Base-by-base conservation (phyloP, 805 yeast genomes). In the Barnettozyma wickerhamii region DNA sequence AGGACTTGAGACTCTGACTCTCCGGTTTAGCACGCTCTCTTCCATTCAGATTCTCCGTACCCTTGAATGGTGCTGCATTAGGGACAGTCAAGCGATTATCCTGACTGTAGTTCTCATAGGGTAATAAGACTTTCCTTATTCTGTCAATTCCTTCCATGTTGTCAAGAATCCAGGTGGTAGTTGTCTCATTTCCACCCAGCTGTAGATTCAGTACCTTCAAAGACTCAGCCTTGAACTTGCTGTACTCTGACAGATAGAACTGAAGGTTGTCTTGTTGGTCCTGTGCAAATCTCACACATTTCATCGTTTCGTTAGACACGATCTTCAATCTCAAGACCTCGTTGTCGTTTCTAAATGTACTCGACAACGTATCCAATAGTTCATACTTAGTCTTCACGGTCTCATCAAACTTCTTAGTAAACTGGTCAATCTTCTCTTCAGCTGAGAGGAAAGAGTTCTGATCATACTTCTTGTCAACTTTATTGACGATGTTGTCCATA, bases 71-170 rank as follows among this genome's bases (percentile, higher is more conserved):
- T n/a, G n/a, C n/a, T n/a, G n/a, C n/a, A n/a, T n/a, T n/a, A n/a
- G n/a, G n/a, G n/a, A n/a, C n/a, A n/a, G n/a, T n/a, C n/a, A n/a
- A n/a, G n/a, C n/a, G n/a, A n/a, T n/a, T n/a, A n/a, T n/a, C n/a
- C n/a, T n/a, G n/a, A n/a, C n/a, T n/a, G 6, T 69, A 46, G 30
- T 74, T 74, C 42, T 73, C 75, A 42, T 75, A 79, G 15, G 77
- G 74, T 5, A 81, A 57, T 34, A 86, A 54, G 43, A 84, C 65
- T 43, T 71, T 79, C 45, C 90, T 66, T 75, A 77, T 81, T 47
- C 91, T 63, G 49, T 81, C 79, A 21, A 71, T 65, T 26, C 86
- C 84, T 55, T 87, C 95, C 37, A 81, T 77, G 23, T 74, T 71
- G 54, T 85, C 95, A 9, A 86, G 59, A 2, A 68, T 58, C 73